Conservation (phyloP, 2,329 filamentous ascomycete genomes). For the Exophiala sideris region DNA sequence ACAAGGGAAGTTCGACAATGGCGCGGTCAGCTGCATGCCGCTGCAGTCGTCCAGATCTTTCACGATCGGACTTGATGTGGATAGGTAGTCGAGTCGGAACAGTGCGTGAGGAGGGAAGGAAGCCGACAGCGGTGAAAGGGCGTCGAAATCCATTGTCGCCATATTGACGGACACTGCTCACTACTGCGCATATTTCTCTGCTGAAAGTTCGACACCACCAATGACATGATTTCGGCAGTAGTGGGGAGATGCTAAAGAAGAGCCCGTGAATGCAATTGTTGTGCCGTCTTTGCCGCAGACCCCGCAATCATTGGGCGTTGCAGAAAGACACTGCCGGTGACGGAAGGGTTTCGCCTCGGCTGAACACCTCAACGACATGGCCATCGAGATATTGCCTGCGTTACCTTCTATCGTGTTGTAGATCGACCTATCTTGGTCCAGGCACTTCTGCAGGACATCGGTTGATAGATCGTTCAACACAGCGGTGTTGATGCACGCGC, state of each 20-base stretch:
- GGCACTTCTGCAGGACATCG: too few species aligned
- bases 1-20: not conserved
- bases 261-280: not conserved
- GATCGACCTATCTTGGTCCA: too few species aligned
- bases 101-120: not conserved
- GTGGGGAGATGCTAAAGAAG: not conserved
- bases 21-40: conserved; percentile 13
- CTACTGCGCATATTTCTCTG: too few species aligned
- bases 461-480: too few species aligned
- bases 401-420: too few species aligned
- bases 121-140: not conserved
- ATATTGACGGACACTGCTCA: too few species aligned
- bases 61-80: not conserved
- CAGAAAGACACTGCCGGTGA: not conserved
- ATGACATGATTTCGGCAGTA: not conserved
- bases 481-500: too few species aligned
- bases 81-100: not conserved
- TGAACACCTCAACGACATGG: too few species aligned
- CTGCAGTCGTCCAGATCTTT: not conserved
- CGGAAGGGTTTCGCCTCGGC: not conserved
- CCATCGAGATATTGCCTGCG: too few species aligned
- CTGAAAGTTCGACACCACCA: not conserved
- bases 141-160: not conserved
- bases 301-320: not conserved
- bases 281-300: conserved; percentile 2